Base-by-base conservation (phyloP, 805 yeast species). In the Saccharomyces eubayanus region DNA sequence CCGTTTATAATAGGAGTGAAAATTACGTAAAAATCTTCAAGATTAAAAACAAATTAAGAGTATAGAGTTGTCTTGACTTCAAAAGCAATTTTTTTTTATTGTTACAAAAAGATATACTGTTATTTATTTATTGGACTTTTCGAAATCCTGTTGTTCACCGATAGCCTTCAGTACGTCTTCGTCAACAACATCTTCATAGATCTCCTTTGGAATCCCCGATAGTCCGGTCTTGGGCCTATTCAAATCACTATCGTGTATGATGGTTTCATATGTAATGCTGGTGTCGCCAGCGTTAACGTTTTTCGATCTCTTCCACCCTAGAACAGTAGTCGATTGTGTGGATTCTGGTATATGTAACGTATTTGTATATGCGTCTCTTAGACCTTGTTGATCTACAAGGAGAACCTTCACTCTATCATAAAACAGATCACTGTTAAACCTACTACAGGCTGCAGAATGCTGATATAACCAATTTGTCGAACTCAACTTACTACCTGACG, bases 351-450 rank as follows among this genome's bases (percentile, higher is more conserved):
- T 81, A 66, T 89, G 89, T 40, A 77, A 74, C 31, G 86, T 76
- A n/a, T 95, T 95, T 0, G 96, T 87, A 68, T 90, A 92, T 1
- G 86, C 80, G 66, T 92, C 98, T 64, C 83, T 82, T 21, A 80
- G 67, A 0, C 91, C 91, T 50, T 82, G 77, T 21, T 63, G 62
- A 21, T 69, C 71, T 45, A 73, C 69, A 49, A 71, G 74, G 21
- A 77, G 67, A 41, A 78, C 72, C 27, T 79, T 77, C 21, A 72
- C 74, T 57, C 91, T 74, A 55, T 86, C 82, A 52, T 78, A 80
- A 40, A 77, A 69, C 48, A 90, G 71, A 54, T 77, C 77, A 31
- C 80, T 72, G 67, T 94, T 94, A 65, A 80, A 87, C 51, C 82
- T 83, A 57, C 85, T 77, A 3, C 90, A 81, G 31, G 92, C 85